Percentiles rank a stretch among this genome's conserved stretches.
phyloP scores from a whole-genome alignment of 176 grass and related monocot genomes.

The Musa acuminata region DNA sequence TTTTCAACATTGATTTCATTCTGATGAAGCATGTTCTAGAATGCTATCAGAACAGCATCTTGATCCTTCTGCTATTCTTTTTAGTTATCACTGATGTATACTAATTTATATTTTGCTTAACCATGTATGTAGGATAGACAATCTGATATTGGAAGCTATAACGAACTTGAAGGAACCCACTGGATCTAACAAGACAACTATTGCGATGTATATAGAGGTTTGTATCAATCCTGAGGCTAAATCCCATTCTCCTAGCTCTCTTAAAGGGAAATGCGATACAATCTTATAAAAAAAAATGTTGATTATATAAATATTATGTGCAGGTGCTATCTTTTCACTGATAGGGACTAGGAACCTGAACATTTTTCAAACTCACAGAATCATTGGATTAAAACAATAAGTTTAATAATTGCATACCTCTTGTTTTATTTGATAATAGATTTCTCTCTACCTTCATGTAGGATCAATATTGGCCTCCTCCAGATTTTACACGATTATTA shows the following conservation, averaged over 20 bases:
- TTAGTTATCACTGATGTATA: background rate
- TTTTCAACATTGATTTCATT: background rate
- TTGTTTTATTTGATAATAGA: background rate
- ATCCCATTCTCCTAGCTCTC: background rate
- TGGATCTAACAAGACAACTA: slow-evolving; percentile 67
- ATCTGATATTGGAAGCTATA: slow-evolving; percentile 81
- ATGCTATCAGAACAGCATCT: too few species aligned
- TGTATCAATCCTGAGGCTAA: background rate
- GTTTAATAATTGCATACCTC: background rate
- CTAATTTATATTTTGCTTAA: background rate
- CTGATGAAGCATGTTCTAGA: background rate
- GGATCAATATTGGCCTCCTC: slow-evolving; percentile 51
- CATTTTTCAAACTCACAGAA: background rate
- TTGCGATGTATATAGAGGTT: slow-evolving; percentile 81
- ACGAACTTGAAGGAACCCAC: slow-evolving; percentile 83
- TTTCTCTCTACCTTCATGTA: slow-evolving; percentile 23
- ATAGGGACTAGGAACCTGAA: too few species aligned
- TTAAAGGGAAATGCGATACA: too few species aligned
- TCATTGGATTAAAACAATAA: too few species aligned
- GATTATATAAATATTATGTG: too few species aligned
- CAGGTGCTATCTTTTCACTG: too few species aligned
- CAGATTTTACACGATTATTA: slow-evolving; percentile 65
- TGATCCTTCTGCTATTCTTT: too few species aligned
- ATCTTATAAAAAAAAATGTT: too few species aligned
- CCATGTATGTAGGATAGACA: slow-evolving; percentile 57